A percentile compares a stretch with the other conserved stretches of the same genome.
Evolutionary conservation across 2,329 filamentous ascomycete species (phyloP).

Genomic region (Cryphonectria radicalis): DNA sequence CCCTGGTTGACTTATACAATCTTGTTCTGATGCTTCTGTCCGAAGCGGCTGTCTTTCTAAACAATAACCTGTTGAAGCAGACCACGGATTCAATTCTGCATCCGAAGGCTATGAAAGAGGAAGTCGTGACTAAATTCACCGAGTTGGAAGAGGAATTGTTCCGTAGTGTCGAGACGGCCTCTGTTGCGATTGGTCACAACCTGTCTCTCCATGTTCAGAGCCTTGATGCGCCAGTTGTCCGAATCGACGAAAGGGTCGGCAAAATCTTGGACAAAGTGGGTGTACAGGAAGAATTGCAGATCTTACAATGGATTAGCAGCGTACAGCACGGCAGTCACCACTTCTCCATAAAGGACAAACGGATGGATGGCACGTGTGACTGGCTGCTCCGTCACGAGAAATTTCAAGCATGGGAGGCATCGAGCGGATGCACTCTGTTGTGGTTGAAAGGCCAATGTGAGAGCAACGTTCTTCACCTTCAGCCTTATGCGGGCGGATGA

Average conservation of each 20-base stretch:
- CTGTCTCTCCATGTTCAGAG: background rate
- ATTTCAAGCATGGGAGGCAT: conserved; percentile 25
- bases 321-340: conserved; percentile 27
- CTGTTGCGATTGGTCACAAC: background rate
- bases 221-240: background rate
- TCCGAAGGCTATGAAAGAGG: background rate
- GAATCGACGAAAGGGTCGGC: conserved; percentile 4
- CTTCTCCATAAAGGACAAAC: conserved; percentile 15
- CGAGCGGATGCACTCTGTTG: conserved; percentile 22
- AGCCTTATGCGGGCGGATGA: background rate
- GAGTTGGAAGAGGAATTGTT: background rate
- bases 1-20: conserved; percentile 1
- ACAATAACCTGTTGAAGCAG: background rate
- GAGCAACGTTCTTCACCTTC: background rate
- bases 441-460: conserved; percentile 29
- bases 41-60: background rate
- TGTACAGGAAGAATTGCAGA: conserved; percentile 14
- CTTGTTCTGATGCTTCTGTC: background rate
- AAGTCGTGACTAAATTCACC: background rate
- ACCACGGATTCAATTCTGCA: background rate
- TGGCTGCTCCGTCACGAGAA: conserved; percentile 23
- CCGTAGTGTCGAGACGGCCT: background rate
- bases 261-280: conserved; percentile 16
- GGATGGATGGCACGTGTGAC: conserved; percentile 25
- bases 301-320: conserved; percentile 30